Percentiles rank a stretch among this genome's conserved stretches.
phyloP scores from a whole-genome alignment of 2,329 filamentous ascomycete genomes.

The Aspergillus tubingensis region DNA sequence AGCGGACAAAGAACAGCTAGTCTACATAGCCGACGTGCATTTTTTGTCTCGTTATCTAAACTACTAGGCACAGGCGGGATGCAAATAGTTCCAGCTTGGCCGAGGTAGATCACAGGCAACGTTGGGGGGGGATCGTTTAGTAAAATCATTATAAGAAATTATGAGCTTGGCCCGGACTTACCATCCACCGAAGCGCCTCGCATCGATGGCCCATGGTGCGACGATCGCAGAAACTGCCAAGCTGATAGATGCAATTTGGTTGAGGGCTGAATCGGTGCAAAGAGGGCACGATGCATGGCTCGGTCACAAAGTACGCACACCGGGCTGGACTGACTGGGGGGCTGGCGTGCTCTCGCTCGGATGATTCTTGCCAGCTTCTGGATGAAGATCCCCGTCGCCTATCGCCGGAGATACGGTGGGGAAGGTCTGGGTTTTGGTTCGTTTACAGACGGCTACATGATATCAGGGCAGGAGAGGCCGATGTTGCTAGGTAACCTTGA shows the following conservation, averaged over 20 bases:
- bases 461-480: not conserved
- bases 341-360: not conserved
- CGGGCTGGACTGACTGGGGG: too few species aligned
- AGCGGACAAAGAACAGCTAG: not conserved
- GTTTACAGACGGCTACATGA: constrained; percentile 1
- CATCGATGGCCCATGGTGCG: not conserved
- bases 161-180: not conserved
- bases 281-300: constrained; percentile 2
- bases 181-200: not conserved
- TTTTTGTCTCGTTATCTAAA: too few species aligned
- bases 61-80: not conserved
- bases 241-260: not conserved
- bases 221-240: not conserved
- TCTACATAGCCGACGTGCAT: not conserved
- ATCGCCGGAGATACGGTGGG: constrained; percentile 1
- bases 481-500: not conserved
- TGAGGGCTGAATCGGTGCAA: not conserved
- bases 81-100: not conserved
- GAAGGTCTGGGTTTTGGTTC: not conserved
- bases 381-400: constrained; percentile 4
- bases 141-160: not conserved
- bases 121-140: not conserved
- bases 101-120: not conserved
- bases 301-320: not conserved
- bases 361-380: constrained; percentile 2